Evolutionary conservation across 768 basidiomycete species (phyloP).

Genomic region (Lactarius hatsudake): DNA sequence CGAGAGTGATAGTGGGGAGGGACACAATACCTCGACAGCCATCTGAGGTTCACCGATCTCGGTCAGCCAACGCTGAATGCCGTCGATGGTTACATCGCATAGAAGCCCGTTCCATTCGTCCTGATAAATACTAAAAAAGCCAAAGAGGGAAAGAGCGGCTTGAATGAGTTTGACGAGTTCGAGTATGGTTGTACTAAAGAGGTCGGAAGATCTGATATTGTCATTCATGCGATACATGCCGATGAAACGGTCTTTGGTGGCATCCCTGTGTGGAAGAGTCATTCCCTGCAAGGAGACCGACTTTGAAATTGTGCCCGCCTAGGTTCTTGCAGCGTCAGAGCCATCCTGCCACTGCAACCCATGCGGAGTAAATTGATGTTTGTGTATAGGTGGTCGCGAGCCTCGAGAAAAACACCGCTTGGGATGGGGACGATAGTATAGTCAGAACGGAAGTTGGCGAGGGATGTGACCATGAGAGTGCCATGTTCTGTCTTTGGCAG

Average conservation of each 20-base stretch:
- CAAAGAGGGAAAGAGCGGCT: slow-evolving; percentile 66
- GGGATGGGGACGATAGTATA: slow-evolving; percentile 82
- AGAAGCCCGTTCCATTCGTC: slow-evolving; percentile 60
- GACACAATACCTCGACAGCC: slow-evolving; percentile 52
- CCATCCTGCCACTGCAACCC: slow-evolving; percentile 77
- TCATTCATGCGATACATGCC: slow-evolving; percentile 63
- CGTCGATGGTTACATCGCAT: slow-evolving; percentile 74
- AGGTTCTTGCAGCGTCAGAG: slow-evolving; percentile 74
- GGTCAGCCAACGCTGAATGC: slow-evolving; percentile 63
- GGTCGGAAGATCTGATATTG: slow-evolving; percentile 31
- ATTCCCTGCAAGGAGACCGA: background rate
- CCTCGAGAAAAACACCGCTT: slow-evolving; percentile 59
- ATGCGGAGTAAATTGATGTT: slow-evolving; percentile 84
- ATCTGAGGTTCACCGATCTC: slow-evolving; percentile 62
- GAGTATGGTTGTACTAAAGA: slow-evolving; percentile 66
- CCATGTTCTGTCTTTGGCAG: slow-evolving; percentile 56
- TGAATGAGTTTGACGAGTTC: slow-evolving; percentile 77
- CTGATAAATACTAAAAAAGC: slow-evolving; percentile 48
- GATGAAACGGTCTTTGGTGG: slow-evolving; percentile 78
- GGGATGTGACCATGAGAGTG: slow-evolving; percentile 74
- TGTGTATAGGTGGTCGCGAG: slow-evolving; percentile 66
- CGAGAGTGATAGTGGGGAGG: background rate
- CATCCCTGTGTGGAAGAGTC: slow-evolving; percentile 47
- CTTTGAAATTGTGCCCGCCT: slow-evolving; percentile 41
- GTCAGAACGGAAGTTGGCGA: slow-evolving; percentile 86